Evolutionary conservation across 1,139 yeast genomes (phyloP), one percentile per base, ranked within the genome.

Genomic region (Candida tunisiensis): DNA sequence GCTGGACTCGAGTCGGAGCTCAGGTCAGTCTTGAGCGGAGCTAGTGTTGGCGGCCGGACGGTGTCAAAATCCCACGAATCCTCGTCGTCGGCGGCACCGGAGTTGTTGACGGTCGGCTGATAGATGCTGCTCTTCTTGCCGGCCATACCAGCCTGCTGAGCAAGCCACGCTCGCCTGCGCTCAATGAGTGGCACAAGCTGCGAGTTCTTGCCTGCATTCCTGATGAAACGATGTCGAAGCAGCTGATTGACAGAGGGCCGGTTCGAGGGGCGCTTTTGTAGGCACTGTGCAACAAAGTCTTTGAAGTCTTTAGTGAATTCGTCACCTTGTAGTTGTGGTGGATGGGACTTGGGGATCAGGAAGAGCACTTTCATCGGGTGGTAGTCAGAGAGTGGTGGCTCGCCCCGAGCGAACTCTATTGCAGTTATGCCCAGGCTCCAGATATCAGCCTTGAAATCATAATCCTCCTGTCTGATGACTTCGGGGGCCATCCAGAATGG

Each of bases 401-500:
- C 77, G 0, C 93, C 92, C 14, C 61, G 64, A n/a, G 78, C 75
- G 35, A 82, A 55, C 44, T 82, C 94, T 34, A 74, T 77, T 1
- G 85, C 77, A 19, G 93, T 80, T 35, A 88, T 80, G 0, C 98
- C 99, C 31, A 91, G 55, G 1, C 94, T 82, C 98, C 98, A 91
- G 3, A 88, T 70, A 49, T 91, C 98, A 1, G 98, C 94, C 38
- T 78, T 68, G 45, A 65, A 78, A 36, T 80, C 72, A 48, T 91
- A 92, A 8, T 88, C 93, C 25, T 77, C 75, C 46, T 82, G 93
- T 41, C 72, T 56, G 24, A 88, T 77, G 2, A 88, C 93, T 44
- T 91, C 99, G 0, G 98, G 98, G 0, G 96, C 92, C 98, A 91
- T 91, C 91, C 96, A 88, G 48, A 85, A 88, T 17, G 99, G 98